Conservation (phyloP, 192 early-diverging fungal genomes). For the Gorgonomyces haynaldii region DNA sequence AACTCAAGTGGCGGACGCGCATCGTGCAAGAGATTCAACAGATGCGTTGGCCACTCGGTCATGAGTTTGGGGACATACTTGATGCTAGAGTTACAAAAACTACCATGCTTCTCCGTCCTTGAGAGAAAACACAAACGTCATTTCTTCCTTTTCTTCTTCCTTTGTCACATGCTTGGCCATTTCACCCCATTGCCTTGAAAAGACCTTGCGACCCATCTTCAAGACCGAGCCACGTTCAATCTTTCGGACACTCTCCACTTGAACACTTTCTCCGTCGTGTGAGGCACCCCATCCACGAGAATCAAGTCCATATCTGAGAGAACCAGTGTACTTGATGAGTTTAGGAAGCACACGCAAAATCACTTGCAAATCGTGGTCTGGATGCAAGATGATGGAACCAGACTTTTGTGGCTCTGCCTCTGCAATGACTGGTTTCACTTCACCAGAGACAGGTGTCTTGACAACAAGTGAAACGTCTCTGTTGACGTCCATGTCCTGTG, state of each 20-base stretch:
- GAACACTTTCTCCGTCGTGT: conserved; percentile 66
- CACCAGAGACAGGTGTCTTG: neutral
- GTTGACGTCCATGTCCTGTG: neutral
- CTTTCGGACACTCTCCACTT: conserved; percentile 44
- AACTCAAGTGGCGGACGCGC: too few relatives aligned
- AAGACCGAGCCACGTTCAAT: conserved; percentile 31
- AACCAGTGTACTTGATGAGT: conserved; percentile 55
- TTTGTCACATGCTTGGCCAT: neutral
- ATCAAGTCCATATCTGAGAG: conserved; percentile 25
- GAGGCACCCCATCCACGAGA: conserved; percentile 50
- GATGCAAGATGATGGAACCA: conserved; percentile 18
- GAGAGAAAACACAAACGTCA: conserved; percentile 44
- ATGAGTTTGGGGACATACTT: conserved; percentile 43
- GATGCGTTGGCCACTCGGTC: conserved; percentile 28
- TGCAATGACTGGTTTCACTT: conserved; percentile 19
- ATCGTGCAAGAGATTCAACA: conserved; percentile 16
- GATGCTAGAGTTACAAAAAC: conserved; percentile 20
- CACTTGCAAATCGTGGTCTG: conserved; percentile 55
- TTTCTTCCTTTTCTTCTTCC: conserved; percentile 15
- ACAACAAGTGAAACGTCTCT: conserved; percentile 1
- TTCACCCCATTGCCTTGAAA: conserved; percentile 2
- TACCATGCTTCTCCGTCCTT: conserved; percentile 48
- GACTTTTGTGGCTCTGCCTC: conserved; percentile 9
- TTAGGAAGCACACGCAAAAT: conserved; percentile 61
- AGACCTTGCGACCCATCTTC: conserved; percentile 30